A percentile compares a stretch with the other conserved stretches of the same genome.
phyloP scores from a whole-genome alignment of 2,329 filamentous ascomycete species.

The Hymenoscyphus scutula region DNA sequence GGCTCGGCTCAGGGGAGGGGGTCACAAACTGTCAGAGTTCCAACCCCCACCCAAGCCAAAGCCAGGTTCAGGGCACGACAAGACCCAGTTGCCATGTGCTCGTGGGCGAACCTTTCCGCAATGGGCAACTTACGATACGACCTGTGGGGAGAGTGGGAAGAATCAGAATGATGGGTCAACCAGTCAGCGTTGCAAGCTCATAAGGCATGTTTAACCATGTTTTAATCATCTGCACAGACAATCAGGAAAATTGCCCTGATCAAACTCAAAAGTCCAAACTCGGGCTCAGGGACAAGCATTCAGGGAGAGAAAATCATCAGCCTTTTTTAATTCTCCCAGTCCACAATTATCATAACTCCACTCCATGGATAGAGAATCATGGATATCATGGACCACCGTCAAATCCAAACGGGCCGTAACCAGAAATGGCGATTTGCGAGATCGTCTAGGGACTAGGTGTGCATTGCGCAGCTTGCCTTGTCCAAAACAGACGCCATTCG shows the following conservation, averaged over 20 bases:
- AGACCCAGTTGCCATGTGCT: slow-evolving; percentile 1
- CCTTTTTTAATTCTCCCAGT: background rate
- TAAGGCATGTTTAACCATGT: too few relatives aligned
- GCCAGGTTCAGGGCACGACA: background rate
- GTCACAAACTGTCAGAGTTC: background rate
- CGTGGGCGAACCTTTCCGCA: background rate
- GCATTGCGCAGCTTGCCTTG: background rate
- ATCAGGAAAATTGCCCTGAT: background rate
- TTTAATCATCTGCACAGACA: background rate
- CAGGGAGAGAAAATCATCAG: background rate
- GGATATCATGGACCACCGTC: background rate
- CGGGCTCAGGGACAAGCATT: background rate
- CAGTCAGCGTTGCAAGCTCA: too few relatives aligned
- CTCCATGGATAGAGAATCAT: background rate
- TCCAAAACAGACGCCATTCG: background rate
- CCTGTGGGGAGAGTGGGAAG: background rate
- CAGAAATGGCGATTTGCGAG: background rate
- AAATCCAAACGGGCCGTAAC: slow-evolving; percentile 1
- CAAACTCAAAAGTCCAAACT: background rate
- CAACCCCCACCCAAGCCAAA: background rate
- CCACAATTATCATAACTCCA: background rate
- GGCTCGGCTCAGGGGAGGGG: too few relatives aligned
- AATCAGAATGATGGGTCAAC: too few relatives aligned
- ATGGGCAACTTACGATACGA: background rate
- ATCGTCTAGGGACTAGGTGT: background rate